Evolutionary conservation across 306 rosid species (phyloP).

Genomic region (Acacia melanoxylon): DNA sequence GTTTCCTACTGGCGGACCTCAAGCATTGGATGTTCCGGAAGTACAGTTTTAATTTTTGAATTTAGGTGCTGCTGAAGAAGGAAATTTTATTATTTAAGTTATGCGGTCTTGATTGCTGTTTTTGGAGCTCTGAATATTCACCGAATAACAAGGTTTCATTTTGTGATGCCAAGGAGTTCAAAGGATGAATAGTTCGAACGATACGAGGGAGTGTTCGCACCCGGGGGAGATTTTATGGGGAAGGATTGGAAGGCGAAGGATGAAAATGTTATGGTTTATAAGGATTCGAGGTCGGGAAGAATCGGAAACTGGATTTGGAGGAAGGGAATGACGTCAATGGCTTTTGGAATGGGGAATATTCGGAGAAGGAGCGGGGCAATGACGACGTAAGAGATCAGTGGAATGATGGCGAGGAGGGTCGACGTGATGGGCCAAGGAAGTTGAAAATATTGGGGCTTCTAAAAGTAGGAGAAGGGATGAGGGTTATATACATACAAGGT

Average conservation of each 20-base stretch:
- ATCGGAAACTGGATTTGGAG: slow-evolving; percentile 78
- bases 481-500: slow-evolving; percentile 2
- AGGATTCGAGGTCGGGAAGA: slow-evolving; percentile 64
- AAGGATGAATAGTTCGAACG: slow-evolving; percentile 85
- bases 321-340: slow-evolving; percentile 52
- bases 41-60: slow-evolving; percentile 37
- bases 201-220: slow-evolving; percentile 42
- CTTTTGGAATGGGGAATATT: slow-evolving; percentile 62
- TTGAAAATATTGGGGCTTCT: slow-evolving; percentile 44
- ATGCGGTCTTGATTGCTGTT: not conserved
- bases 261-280: slow-evolving; percentile 50
- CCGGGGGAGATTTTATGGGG: slow-evolving; percentile 56
- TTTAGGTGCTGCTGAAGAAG: not conserved
- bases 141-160: slow-evolving; percentile 32
- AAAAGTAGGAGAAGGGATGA: slow-evolving; percentile 33
- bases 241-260: slow-evolving; percentile 81
- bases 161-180: slow-evolving; percentile 88
- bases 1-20: slow-evolving; percentile 26
- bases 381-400: slow-evolving; percentile 81
- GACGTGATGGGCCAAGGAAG: slow-evolving; percentile 63
- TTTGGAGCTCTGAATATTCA: not conserved
- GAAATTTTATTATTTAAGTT: slow-evolving; percentile 22
- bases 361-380: slow-evolving; percentile 54
- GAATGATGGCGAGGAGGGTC: slow-evolving; percentile 76
- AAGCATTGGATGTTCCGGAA: slow-evolving; percentile 17